These are phyloP conservation scores for Galium porrigens DNA, from an alignment of 305 asterid species.

Conservation along the genomic window DNA sequence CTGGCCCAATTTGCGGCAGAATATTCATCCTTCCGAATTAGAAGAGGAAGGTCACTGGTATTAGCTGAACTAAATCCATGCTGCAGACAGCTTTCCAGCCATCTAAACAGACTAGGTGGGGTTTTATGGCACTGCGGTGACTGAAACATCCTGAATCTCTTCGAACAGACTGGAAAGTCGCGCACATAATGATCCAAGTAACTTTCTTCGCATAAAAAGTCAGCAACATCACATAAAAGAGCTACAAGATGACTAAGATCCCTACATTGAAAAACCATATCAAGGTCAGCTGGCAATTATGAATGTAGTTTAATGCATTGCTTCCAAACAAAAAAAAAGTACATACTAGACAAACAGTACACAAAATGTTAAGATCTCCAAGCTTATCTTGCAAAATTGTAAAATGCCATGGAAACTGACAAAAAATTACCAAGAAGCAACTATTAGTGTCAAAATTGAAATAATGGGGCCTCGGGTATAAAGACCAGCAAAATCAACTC, in stretches of 20 bases:
- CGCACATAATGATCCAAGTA: slow-evolving; percentile 82
- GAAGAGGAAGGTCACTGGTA: slow-evolving; percentile 48
- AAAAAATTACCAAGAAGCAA: not conserved
- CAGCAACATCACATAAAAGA: slow-evolving; percentile 57
- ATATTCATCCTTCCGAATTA: slow-evolving; percentile 57
- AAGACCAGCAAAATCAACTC: not conserved
- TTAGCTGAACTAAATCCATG: slow-evolving; percentile 56
- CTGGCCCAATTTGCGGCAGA: slow-evolving; percentile 68
- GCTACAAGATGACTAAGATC: slow-evolving; percentile 71
- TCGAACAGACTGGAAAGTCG: slow-evolving; percentile 60
- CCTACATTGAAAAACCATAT: slow-evolving; percentile 29
- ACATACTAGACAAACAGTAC: not conserved
- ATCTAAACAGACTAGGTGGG: slow-evolving; percentile 80
- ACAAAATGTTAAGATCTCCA: not conserved
- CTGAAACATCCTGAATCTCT: slow-evolving; percentile 26
- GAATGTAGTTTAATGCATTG: not conserved
- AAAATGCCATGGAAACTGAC: not conserved
- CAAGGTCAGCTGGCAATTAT: not conserved
- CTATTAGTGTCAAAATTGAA: not conserved
- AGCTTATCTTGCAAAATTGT: not conserved
- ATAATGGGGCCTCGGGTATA: not conserved
- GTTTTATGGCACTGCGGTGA: slow-evolving; percentile 23
- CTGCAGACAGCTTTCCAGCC: slow-evolving; percentile 76
- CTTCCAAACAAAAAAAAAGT: not conserved
- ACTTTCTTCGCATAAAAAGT: slow-evolving; percentile 47